Conservation (phyloP, 805 yeast species). For the Yarrowia yakushimensis region DNA sequence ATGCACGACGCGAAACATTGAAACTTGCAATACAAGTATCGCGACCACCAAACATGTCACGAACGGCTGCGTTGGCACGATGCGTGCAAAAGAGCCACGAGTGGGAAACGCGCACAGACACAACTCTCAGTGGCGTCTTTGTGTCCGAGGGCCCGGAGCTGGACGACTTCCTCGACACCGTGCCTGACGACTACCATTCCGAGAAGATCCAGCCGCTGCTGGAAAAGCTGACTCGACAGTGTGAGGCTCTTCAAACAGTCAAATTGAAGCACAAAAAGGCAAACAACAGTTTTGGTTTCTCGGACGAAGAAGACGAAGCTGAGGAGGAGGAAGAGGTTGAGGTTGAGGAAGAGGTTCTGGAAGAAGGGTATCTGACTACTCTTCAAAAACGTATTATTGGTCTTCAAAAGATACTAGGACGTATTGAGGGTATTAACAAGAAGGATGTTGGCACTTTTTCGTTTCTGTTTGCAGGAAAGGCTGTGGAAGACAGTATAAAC, state of each 20-base stretch:
- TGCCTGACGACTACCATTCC: background rate
- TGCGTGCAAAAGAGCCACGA: constrained; percentile 10
- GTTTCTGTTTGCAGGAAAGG: constrained; percentile 11
- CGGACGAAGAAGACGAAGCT: background rate
- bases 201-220: background rate
- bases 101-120: constrained; percentile 22
- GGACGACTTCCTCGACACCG: constrained; percentile 7
- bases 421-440: background rate
- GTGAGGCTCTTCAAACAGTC: background rate
- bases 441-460: background rate
- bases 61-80: background rate
- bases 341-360: too few relatives aligned
- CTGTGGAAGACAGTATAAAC: constrained; percentile 4
- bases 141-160: constrained; percentile 1
- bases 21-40: background rate
- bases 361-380: background rate
- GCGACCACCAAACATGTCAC: background rate
- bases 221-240: background rate
- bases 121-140: constrained; percentile 11
- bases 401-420: background rate
- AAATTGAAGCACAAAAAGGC: background rate
- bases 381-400: background rate
- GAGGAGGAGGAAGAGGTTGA: background rate
- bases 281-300: constrained; percentile 6
- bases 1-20: constrained; percentile 9